Evolutionary conservation across 495 filamentous ascomycete genomes (phyloP).

Genomic region (Aspergillus carlsbadensis): DNA sequence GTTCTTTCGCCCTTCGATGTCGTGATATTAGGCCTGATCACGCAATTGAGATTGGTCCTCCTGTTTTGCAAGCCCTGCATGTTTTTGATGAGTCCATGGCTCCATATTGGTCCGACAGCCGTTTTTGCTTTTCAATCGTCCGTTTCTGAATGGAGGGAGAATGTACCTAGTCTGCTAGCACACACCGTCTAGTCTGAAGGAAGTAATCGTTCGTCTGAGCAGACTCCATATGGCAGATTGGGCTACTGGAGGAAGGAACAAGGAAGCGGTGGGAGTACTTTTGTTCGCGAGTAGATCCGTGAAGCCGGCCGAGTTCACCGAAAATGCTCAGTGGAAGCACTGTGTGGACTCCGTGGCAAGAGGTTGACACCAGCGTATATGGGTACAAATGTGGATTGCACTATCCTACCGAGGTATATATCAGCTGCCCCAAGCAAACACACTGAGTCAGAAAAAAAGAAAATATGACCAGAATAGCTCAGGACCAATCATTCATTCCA

Average conservation of each 20-base stretch:
- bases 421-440: slow-evolving; percentile 1
- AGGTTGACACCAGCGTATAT: neutral
- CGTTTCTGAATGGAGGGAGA: slow-evolving; percentile 10
- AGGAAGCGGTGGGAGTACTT: neutral
- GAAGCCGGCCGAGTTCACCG: neutral
- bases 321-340: too few relatives aligned
- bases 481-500: slow-evolving; percentile 7
- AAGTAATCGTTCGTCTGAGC: slow-evolving; percentile 7
- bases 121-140: neutral
- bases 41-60: neutral
- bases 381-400: neutral
- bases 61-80: neutral
- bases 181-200: neutral
- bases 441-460: neutral
- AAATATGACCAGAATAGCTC: neutral
- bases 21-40: slow-evolving; percentile 1
- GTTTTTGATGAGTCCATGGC: neutral
- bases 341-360: too few relatives aligned
- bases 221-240: neutral
- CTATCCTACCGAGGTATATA: slow-evolving; percentile 15
- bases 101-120: neutral
- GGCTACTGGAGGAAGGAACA: neutral
- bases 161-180: neutral
- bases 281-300: neutral
- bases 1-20: neutral